Conservation (phyloP, 495 filamentous ascomycete genomes). For the Penicillium soppii region DNA sequence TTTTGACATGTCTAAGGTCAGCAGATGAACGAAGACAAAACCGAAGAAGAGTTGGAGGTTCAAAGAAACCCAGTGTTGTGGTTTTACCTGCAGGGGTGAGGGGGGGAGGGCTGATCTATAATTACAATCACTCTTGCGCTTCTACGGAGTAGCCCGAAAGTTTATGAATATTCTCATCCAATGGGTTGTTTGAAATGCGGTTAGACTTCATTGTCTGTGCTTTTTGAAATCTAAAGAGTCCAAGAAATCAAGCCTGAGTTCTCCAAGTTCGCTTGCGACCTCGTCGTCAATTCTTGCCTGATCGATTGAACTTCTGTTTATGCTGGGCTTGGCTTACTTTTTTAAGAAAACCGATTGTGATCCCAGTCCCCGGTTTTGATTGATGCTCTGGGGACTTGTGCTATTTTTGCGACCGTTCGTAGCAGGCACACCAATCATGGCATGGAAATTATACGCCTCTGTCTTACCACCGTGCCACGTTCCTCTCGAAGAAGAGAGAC, state of each 20-base stretch:
- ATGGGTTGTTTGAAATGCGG: slow-evolving; percentile 10
- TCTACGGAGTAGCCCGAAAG: slow-evolving; percentile 5
- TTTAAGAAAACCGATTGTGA: background rate
- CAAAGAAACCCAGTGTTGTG: slow-evolving; percentile 33
- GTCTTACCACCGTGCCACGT: slow-evolving; percentile 1
- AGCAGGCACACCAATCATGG: slow-evolving; percentile 7
- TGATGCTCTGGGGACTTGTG: background rate
- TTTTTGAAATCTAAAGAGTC: background rate
- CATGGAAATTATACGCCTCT: background rate
- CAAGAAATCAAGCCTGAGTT: background rate
- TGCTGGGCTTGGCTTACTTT: background rate
- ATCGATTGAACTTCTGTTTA: background rate
- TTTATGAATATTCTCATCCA: too few relatives aligned
- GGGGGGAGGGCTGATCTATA: slow-evolving; percentile 32
- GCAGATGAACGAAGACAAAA: slow-evolving; percentile 2
- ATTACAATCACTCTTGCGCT: slow-evolving; percentile 23
- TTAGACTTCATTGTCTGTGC: slow-evolving; percentile 18
- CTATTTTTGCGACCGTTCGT: slow-evolving; percentile 7
- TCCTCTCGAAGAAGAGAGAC: slow-evolving; percentile 3
- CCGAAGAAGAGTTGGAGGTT: slow-evolving; percentile 9
- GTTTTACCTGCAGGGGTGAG: slow-evolving; percentile 41
- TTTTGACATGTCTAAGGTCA: slow-evolving; percentile 5
- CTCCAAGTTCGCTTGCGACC: background rate
- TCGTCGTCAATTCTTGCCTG: slow-evolving; percentile 3
- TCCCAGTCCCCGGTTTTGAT: background rate